Percentiles rank a stretch among this genome's conserved stretches.
Conservation (phyloP, 2,329 filamentous ascomycete genomes). For the Macroventuria anomochaeta region DNA sequence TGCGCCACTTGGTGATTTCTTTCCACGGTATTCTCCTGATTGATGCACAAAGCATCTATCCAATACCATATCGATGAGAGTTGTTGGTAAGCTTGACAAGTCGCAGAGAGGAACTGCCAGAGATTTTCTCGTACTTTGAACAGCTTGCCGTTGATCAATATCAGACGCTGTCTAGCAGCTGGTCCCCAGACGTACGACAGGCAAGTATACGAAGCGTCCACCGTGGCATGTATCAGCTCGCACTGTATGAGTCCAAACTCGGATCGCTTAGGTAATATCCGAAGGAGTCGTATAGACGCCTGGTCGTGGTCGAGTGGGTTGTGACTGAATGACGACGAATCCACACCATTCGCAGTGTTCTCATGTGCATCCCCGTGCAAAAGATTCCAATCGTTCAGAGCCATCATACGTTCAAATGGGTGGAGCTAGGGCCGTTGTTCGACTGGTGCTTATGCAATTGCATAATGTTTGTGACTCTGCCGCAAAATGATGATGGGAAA, state of each 20-base stretch:
- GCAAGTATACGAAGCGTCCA: constrained; percentile 4
- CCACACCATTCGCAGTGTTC: neutral
- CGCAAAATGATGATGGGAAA: too few species aligned
- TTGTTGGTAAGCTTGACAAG: neutral
- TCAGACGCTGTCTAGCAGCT: neutral
- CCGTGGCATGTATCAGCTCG: constrained; percentile 1
- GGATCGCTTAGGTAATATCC: neutral
- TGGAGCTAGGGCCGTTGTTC: too few species aligned
- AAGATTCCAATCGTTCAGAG: too few species aligned
- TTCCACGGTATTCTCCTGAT: constrained; percentile 9
- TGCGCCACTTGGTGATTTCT: constrained; percentile 13
- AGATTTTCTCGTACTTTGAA: constrained; percentile 10
- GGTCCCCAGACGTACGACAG: constrained; percentile 20
- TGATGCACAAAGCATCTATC: constrained; percentile 18
- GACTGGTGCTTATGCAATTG: too few species aligned
- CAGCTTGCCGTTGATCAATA: constrained; percentile 1
- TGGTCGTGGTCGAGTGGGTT: neutral
- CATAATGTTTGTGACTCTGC: too few species aligned
- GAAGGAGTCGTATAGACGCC: neutral
- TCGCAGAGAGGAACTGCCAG: constrained; percentile 7
- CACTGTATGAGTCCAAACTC: constrained; percentile 5
- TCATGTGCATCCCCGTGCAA: too few species aligned
- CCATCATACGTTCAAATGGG: too few species aligned
- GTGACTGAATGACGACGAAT: neutral
- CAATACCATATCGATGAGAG: too few species aligned